phyloP scores from a whole-genome alignment of 176 grass and related monocot species.

The Juncus inflexus region DNA sequence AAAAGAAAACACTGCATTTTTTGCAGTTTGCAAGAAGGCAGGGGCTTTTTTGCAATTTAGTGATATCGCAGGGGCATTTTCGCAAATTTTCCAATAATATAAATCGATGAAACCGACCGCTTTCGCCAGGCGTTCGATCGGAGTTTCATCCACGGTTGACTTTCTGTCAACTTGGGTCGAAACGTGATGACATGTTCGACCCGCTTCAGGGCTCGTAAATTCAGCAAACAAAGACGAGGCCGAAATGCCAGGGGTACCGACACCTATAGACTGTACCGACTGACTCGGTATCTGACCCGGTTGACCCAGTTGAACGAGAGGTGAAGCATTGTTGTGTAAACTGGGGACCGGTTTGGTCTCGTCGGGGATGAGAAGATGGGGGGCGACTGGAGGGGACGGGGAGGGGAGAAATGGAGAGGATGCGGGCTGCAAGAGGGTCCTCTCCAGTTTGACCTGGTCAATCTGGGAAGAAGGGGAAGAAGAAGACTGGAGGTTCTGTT shows the following conservation, averaged over 20 bases:
- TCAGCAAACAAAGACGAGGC: constrained; percentile 87
- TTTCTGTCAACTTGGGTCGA: constrained; percentile 52
- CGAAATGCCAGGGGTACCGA: constrained; percentile 91
- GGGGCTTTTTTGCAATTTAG: too few species aligned
- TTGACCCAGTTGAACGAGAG: constrained; percentile 32
- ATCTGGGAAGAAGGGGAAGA: constrained; percentile 87
- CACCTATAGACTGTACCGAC: constrained; percentile 52
- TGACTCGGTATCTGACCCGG: neutral
- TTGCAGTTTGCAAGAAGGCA: too few species aligned
- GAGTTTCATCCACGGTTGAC: constrained; percentile 63
- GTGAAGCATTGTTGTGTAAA: constrained; percentile 46
- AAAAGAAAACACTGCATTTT: too few species aligned
- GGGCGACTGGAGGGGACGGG: constrained; percentile 72
- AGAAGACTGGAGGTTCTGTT: neutral
- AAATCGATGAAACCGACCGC: constrained; percentile 26
- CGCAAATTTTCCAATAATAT: too few species aligned
- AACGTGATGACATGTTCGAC: constrained; percentile 36
- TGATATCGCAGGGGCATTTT: too few species aligned
- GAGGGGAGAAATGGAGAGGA: neutral
- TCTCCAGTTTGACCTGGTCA: constrained; percentile 45
- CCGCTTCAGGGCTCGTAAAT: constrained; percentile 59
- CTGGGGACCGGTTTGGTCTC: constrained; percentile 58
- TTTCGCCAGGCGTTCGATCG: constrained; percentile 80
- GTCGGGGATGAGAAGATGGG: constrained; percentile 75
- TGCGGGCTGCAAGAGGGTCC: constrained; percentile 54